Conservation (phyloP, 345 rosid genomes). For the Populus nigra region DNA sequence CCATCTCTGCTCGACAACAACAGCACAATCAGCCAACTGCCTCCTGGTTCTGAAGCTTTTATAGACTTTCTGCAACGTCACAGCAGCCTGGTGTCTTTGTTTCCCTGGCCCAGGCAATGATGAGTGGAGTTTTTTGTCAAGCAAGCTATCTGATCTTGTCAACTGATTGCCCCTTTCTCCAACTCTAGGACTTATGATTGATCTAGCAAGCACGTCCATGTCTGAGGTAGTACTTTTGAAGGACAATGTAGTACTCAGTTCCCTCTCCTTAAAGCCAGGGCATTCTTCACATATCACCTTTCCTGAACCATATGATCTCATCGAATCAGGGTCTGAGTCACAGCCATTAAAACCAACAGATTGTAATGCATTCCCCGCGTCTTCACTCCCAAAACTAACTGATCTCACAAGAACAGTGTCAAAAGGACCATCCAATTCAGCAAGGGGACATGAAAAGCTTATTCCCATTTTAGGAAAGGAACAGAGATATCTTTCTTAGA, state of each 20-base stretch:
- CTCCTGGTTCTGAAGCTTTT: constrained; percentile 89
- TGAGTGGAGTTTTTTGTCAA: constrained; percentile 8
- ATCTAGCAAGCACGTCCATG: constrained; percentile 14
- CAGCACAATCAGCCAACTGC: constrained; percentile 90
- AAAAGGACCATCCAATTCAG: constrained; percentile 23
- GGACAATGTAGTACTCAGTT: constrained; percentile 19
- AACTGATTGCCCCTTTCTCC: constrained; percentile 22
- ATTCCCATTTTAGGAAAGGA: constrained; percentile 26
- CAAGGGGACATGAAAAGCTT: constrained; percentile 28
- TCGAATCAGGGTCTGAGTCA: constrained; percentile 30
- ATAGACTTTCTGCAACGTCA: constrained; percentile 84
- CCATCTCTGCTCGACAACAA: constrained; percentile 94
- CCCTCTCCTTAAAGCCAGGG: constrained; percentile 35
- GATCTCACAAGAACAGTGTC: constrained; percentile 31
- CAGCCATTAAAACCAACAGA: constrained; percentile 42
- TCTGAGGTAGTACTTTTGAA: constrained; percentile 33
- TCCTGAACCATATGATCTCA: constrained; percentile 31
- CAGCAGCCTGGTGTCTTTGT: constrained; percentile 54
- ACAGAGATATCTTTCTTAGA: neutral
- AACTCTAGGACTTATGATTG: constrained; percentile 24
- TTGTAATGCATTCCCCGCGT: constrained; percentile 29
- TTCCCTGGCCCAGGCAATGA: constrained; percentile 13
- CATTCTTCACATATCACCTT: constrained; percentile 27
- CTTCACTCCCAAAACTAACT: constrained; percentile 21
- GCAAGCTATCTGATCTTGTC: constrained; percentile 16